phyloP scores from a whole-genome alignment of 306 rosid species.

The Casuarina equisetifolia region DNA sequence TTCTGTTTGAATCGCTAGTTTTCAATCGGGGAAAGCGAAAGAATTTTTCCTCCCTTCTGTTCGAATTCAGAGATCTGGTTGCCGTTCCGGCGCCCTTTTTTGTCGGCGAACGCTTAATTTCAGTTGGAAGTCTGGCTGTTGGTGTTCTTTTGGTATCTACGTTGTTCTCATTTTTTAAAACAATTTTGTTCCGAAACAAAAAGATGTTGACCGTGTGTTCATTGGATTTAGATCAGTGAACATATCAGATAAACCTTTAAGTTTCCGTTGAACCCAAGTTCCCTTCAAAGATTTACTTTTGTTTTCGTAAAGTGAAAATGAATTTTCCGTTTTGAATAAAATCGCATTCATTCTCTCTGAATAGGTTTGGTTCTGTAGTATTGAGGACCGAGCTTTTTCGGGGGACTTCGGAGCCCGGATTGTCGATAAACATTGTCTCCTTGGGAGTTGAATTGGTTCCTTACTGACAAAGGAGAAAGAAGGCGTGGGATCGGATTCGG shows the following conservation, averaged over 20 bases:
- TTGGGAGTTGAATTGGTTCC: constrained; percentile 31
- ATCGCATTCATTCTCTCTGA: constrained; percentile 36
- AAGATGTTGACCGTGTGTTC: constrained; percentile 31
- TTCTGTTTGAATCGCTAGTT: background rate
- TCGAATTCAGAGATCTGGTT: constrained; percentile 15
- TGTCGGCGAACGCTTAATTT: background rate
- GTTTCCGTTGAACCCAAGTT: background rate
- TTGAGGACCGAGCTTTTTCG: constrained; percentile 32
- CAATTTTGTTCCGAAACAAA: constrained; percentile 14
- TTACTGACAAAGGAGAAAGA: constrained; percentile 18
- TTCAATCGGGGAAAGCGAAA: background rate
- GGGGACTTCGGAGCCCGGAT: constrained; percentile 38
- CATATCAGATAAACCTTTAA: background rate
- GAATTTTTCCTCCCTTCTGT: background rate
- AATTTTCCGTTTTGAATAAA: constrained; percentile 27
- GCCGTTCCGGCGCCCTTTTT: background rate
- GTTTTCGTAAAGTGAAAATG: constrained; percentile 16
- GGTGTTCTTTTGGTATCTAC: constrained; percentile 34
- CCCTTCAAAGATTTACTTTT: constrained; percentile 8
- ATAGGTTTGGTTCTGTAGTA: constrained; percentile 35
- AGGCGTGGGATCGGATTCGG: constrained; percentile 34
- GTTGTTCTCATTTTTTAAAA: constrained; percentile 16
- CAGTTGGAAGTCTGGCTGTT: constrained; percentile 27
- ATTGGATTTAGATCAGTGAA: constrained; percentile 43
- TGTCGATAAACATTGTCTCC: constrained; percentile 6